phyloP scores from a whole-genome alignment of 257 asterid species.

The Thymus quinquecostatus region DNA sequence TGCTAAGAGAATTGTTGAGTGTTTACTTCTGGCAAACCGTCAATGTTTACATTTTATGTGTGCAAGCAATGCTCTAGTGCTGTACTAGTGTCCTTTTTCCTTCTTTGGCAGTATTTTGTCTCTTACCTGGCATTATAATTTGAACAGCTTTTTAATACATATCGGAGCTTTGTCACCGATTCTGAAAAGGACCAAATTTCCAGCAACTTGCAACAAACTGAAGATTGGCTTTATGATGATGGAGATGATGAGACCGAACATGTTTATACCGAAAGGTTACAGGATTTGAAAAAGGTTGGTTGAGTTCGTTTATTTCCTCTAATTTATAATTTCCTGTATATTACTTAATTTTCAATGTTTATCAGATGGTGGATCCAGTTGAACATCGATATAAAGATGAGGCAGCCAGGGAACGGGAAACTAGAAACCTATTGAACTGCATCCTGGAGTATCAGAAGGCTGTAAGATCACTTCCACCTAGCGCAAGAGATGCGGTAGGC shows the following conservation, averaged over 20 bases:
- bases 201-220: constrained; percentile 72
- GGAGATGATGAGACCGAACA: constrained; percentile 93
- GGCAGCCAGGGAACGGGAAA: constrained; percentile 72
- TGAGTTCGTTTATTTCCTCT: constrained; percentile 8
- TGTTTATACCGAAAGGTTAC: constrained; percentile 67
- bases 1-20: not conserved
- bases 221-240: constrained; percentile 96
- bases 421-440: constrained; percentile 58
- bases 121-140: constrained; percentile 22
- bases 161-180: constrained; percentile 82
- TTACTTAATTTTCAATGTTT: constrained; percentile 21
- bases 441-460: constrained; percentile 64
- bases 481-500: constrained; percentile 72
- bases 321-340: constrained; percentile 7
- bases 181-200: constrained; percentile 74
- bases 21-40: not conserved
- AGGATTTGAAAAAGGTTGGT: constrained; percentile 78
- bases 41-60: not conserved
- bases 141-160: constrained; percentile 68
- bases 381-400: constrained; percentile 82
- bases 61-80: constrained; percentile 10
- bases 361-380: constrained; percentile 85
- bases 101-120: constrained; percentile 10
- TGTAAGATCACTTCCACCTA: constrained; percentile 64
- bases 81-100: not conserved